Percentiles rank a stretch among this genome's conserved stretches.
Evolutionary conservation across 1,284 basidiomycete species (phyloP).

Genomic region (Ceratobasidium sp.): DNA sequence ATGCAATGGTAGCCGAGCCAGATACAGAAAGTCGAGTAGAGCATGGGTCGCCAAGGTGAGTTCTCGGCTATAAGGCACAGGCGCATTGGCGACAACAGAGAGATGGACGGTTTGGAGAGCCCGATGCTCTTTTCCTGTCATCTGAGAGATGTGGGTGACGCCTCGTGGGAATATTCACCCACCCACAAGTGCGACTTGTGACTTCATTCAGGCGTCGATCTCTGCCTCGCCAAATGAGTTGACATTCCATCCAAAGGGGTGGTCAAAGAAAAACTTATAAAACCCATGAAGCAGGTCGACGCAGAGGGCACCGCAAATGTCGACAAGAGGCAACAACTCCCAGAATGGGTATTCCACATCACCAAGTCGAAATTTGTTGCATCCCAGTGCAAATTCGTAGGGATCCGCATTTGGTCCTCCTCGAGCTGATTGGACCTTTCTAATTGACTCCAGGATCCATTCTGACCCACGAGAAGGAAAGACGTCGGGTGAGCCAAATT

Average conservation of each 20-base stretch:
- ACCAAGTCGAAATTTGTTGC: constrained; percentile 20
- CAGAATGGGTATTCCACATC: constrained; percentile 45
- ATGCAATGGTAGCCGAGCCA: constrained; percentile 3
- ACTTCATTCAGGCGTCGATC: constrained; percentile 36
- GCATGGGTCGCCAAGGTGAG: constrained; percentile 1
- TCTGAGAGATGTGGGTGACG: constrained; percentile 19
- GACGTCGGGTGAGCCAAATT: constrained; percentile 32
- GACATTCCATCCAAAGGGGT: constrained; percentile 38
- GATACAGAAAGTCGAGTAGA: not conserved
- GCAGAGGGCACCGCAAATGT: constrained; percentile 37
- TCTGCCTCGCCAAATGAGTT: constrained; percentile 39
- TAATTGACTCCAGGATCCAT: constrained; percentile 33
- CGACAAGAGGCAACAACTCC: constrained; percentile 29
- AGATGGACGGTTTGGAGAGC: constrained; percentile 1
- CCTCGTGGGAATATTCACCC: not conserved
- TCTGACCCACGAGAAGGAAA: constrained; percentile 4
- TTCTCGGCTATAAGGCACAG: not conserved
- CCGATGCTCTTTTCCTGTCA: constrained; percentile 19
- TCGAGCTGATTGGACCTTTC: not conserved
- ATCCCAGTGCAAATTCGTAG: constrained; percentile 34
- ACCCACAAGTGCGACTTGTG: not conserved
- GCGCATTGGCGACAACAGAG: not conserved
- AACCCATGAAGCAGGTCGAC: constrained; percentile 43
- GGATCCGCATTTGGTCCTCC: not conserved
- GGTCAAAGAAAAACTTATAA: constrained; percentile 41